Evolutionary conservation across 148 eudicot species (phyloP).

Genomic region (Talinum fruticosum): DNA sequence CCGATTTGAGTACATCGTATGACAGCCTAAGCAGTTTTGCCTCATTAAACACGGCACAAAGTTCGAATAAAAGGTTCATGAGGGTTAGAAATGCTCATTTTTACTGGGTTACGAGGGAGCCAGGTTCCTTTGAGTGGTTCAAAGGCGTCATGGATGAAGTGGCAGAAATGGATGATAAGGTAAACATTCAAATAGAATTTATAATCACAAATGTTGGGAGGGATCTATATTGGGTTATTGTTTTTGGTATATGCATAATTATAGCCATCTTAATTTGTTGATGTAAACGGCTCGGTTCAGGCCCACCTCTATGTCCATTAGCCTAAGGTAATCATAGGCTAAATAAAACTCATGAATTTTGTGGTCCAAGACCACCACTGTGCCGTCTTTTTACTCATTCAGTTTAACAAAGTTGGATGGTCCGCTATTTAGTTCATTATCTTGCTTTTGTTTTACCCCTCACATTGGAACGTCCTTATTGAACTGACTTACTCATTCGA

Average conservation of each 20-base stretch:
- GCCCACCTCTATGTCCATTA: neutral
- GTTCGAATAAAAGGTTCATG: conserved; percentile 50
- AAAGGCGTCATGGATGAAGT: conserved; percentile 97
- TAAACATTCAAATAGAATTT: conserved; percentile 21
- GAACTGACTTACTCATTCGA: neutral
- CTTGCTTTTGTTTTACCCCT: too few species aligned
- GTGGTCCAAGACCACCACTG: neutral
- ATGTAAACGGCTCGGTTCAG: too few species aligned
- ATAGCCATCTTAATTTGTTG: too few species aligned
- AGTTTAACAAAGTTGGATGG: too few species aligned
- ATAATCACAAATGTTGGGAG: too few species aligned
- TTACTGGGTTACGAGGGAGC: conserved; percentile 96
- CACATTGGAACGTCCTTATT: too few species aligned
- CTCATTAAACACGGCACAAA: conserved; percentile 48
- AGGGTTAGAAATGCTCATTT: conserved; percentile 71
- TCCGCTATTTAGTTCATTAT: too few species aligned
- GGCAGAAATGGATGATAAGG: conserved; percentile 90
- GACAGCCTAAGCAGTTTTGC: conserved; percentile 69
- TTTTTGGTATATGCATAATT: too few species aligned
- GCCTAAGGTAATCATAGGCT: neutral
- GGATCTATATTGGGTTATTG: neutral
- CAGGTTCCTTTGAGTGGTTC: conserved; percentile 96
- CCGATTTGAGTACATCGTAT: conserved; percentile 68
- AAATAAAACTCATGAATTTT: neutral
- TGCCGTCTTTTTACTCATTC: too few species aligned